Evolutionary conservation across 1,139 yeast species (phyloP), one percentile per base, ranked within the genome.

Genomic region (Hansenula lynferdii): DNA sequence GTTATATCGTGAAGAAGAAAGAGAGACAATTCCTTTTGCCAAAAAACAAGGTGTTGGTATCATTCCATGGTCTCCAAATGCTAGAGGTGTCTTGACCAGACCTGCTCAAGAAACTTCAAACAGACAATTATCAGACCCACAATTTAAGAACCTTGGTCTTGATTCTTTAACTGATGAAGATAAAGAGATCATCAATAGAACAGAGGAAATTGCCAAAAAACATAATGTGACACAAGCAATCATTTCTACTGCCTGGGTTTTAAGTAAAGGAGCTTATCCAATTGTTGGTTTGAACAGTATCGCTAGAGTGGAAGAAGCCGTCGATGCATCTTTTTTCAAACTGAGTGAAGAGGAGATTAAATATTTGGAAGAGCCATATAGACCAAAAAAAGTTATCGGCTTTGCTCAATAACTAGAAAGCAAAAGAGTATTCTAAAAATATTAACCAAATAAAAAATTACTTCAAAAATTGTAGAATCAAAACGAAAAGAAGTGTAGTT

Each of bases 11-110:
- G 78, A 73, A 51, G 80, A 75, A 42, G 80, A 75, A 50, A 50
- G 69, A 29, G 80, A 75, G 48, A 58, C 71, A 64, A 70, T 64
- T 41, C 74, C 73, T 18, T 75, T 64, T 50, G 49, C 52, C 22
- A 46, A 51, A 18, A 51, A 45, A 16, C 57, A 54, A 22, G 51
- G 51, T 14, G 69, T 72, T 28, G 75, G 75, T 1, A 42, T 73
- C 21, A 65, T 72, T 36, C 78, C 79, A 3, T 74, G 71, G 69
- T 69, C 76, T 2, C 78, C 79, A n/a, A 59, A 61, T 42, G 76
- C 76, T 1, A 52, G 72, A 40, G 79, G 79, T 9, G 30, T 68
- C 1, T 58, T 74, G 34, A 62, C 77, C 1, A 36, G 41, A 34
- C 75, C 78, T 4, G 36, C 45, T 11, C 40, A 38, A 18, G 40